These are phyloP conservation scores for Annona cherimola DNA, from an alignment of 164 flowering plant species.

Conservation along the genomic window DNA sequence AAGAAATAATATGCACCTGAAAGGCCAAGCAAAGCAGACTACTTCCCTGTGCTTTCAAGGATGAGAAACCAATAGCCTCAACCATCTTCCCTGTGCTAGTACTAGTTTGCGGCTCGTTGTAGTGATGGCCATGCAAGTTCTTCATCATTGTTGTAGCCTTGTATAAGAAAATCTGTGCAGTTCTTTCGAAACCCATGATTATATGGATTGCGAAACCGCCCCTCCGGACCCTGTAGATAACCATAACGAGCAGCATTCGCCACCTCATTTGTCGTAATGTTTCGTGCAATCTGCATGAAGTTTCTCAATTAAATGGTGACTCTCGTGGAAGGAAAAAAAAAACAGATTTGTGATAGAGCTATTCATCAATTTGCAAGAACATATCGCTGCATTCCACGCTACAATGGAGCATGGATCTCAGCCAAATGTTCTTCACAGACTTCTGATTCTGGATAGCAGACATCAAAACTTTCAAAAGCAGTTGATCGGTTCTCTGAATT, in stretches of 20 bases:
- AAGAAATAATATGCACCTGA: too few relatives aligned
- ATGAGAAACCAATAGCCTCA: neutral
- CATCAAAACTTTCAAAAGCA: too few relatives aligned
- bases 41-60: neutral
- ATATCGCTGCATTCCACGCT: too few relatives aligned
- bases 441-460: too few relatives aligned
- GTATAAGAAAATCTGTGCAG: slow-evolving; percentile 75
- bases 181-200: slow-evolving; percentile 86
- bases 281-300: slow-evolving; percentile 73
- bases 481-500: too few relatives aligned
- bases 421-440: too few relatives aligned
- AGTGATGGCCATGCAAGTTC: slow-evolving; percentile 73
- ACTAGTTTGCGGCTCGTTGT: slow-evolving; percentile 40
- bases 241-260: slow-evolving; percentile 77
- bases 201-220: slow-evolving; percentile 81
- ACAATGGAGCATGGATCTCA: too few relatives aligned
- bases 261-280: slow-evolving; percentile 88
- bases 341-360: too few relatives aligned
- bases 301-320: neutral
- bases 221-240: slow-evolving; percentile 88
- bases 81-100: neutral
- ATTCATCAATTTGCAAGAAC: too few relatives aligned
- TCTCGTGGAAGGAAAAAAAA: too few relatives aligned
- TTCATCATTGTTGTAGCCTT: slow-evolving; percentile 68
- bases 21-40: too few relatives aligned